Evolutionary conservation across 805 yeast species (phyloP), one percentile per base, ranked within the genome.

Genomic region (Wickerhamiella hasegawae): DNA sequence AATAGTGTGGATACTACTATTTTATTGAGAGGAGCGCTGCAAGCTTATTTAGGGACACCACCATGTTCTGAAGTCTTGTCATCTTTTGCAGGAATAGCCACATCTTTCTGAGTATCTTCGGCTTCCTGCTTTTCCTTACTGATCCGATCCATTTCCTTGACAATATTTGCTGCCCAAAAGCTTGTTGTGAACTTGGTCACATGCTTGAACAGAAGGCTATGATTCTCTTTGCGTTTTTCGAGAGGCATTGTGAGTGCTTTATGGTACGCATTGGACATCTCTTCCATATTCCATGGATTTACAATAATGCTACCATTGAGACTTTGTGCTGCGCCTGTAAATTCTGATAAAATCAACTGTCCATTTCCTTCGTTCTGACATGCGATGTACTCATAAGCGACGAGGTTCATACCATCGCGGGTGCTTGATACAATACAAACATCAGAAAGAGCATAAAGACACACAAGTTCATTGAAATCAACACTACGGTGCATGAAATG

Each of bases 281-380:
- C 98, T 46, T 90, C 98, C 17, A 85, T 87, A 54, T 87, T 90
- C 99, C 99, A 90, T 3, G 99, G 99, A 52, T 90, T 90, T 16
- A 90, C 94, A 40, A 90, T 73, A 11, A 87, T 55, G 1, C 94
- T 84, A 18, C 99, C 99, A 52, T 90, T 87, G 43, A 90, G 63
- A 1, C 93, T 79, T 59, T 90, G 99, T 1, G 98, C 97, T n/a
- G 98, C 98, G 33, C 99, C 99, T 0, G 98, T 90, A 60, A 90
- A 90, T 59, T 90, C 99, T 28, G 93, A 77, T 42, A 90, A 57
- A 33, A 90, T 80, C 46, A 90, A 65, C 3, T 84, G 73, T 6
- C 99, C 99, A 43, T 83, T 75, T 41, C 73, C 73, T 32, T 76
- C 75, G 42, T 74, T 69, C 58, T 90, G 98, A 52, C 97, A 87